Evolutionary conservation across 257 asterid species (phyloP).

Genomic region (Salvia rosmarinus): DNA sequence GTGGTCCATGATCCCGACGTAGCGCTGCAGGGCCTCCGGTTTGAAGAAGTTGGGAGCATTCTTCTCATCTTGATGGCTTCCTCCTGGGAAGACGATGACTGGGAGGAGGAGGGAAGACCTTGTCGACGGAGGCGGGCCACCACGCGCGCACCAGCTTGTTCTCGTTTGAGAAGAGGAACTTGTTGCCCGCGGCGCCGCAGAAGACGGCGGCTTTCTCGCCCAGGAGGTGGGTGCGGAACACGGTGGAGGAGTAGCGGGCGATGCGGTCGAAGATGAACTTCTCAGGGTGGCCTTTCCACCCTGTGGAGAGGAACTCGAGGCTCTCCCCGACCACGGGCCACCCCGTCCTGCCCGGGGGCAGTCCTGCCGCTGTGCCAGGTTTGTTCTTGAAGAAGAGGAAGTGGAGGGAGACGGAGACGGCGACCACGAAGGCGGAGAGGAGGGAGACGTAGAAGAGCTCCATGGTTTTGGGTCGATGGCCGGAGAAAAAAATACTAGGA

Average conservation of each 20-base stretch:
- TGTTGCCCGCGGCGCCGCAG: constrained; percentile 55
- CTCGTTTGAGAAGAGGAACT: constrained; percentile 67
- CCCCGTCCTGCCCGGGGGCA: constrained; percentile 52
- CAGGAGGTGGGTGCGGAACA: constrained; percentile 52
- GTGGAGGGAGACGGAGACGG: constrained; percentile 55
- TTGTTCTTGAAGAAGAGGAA: constrained; percentile 57
- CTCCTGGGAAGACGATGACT: constrained; percentile 48
- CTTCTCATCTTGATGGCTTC: constrained; percentile 58
- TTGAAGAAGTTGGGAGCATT: constrained; percentile 62
- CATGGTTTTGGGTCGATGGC: constrained; percentile 41
- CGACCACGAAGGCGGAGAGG: constrained; percentile 46
- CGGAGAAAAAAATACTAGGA: not conserved
- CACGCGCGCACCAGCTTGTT: constrained; percentile 61
- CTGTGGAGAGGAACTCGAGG: constrained; percentile 52
- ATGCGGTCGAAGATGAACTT: constrained; percentile 59
- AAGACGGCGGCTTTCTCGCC: constrained; percentile 55
- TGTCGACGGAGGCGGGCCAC: constrained; percentile 60
- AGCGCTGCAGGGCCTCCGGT: constrained; percentile 55
- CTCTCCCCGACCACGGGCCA: constrained; percentile 61
- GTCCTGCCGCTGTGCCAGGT: constrained; percentile 27
- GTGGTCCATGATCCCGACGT: constrained; percentile 60
- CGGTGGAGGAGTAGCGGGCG: constrained; percentile 45
- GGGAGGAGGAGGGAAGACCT: constrained; percentile 54
- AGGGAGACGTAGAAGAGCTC: constrained; percentile 57
- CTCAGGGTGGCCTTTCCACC: constrained; percentile 65